Conservation (phyloP, 805 yeast species). For the Kuraishia ogatae region DNA sequence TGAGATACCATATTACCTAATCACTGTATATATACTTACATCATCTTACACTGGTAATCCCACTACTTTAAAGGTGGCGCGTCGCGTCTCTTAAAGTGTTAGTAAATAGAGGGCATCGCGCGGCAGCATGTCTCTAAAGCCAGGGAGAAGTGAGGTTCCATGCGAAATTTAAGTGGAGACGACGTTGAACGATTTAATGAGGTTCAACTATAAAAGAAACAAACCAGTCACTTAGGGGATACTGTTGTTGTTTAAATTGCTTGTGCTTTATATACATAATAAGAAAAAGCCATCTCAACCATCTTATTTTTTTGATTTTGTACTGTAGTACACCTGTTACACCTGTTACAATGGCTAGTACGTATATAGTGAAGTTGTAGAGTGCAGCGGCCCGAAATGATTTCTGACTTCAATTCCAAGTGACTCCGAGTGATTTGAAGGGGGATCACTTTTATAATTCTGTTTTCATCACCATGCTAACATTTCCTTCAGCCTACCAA, state of each 20-base stretch:
- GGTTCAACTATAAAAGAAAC: no score
- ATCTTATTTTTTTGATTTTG: no score
- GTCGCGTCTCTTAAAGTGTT: background rate
- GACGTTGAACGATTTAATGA: no score
- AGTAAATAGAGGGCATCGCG: background rate
- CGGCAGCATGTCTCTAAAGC: background rate
- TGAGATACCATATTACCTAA: no score
- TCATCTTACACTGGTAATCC: background rate
- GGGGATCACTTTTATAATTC: background rate
- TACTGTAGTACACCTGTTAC: background rate
- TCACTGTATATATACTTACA: background rate
- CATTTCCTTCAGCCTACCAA: constrained; percentile 21
- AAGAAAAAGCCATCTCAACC: no score
- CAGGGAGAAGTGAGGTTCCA: background rate
- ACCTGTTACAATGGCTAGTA: constrained; percentile 1
- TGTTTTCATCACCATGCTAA: no score
- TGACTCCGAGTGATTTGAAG: no score
- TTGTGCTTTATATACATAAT: background rate
- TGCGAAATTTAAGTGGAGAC: background rate
- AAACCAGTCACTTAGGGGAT: no score
- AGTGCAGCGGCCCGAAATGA: no score
- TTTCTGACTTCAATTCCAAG: no score
- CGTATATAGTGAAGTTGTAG: no score
- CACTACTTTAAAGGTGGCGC: background rate
- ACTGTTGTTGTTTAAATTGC: no score